A percentile compares a stretch with the other conserved stretches of the same genome.
phyloP scores from a whole-genome alignment of 495 filamentous ascomycete genomes.

The Talaromyces trachyspermus region DNA sequence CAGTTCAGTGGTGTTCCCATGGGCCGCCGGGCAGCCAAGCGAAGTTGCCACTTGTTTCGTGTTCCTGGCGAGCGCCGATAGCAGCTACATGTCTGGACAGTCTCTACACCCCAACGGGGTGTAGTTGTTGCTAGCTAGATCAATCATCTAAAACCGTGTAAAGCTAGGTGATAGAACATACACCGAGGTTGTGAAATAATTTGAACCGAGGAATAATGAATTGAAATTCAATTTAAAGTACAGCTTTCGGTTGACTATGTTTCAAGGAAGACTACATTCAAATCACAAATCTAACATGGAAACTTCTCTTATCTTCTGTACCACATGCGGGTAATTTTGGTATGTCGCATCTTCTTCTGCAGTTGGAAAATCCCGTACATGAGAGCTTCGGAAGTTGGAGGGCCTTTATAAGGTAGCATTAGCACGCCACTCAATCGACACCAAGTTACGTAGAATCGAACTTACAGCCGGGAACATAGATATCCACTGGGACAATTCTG shows the following conservation, averaged over 20 bases:
- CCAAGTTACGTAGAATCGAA: slow-evolving; percentile 5
- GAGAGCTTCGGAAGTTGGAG: slow-evolving; percentile 83
- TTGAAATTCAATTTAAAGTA: not conserved
- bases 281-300: slow-evolving; percentile 3
- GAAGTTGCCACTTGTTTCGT: slow-evolving; percentile 81
- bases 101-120: slow-evolving; percentile 64
- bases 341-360: slow-evolving; percentile 89
- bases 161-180: too few species aligned
- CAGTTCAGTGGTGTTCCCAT: slow-evolving; percentile 66
- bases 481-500: slow-evolving; percentile 88
- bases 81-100: slow-evolving; percentile 56
- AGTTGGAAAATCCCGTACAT: slow-evolving; percentile 94
- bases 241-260: not conserved
- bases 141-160: too few species aligned
- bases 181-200: too few species aligned
- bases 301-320: slow-evolving; percentile 27
- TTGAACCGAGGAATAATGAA: too few species aligned
- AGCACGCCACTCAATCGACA: slow-evolving; percentile 3
- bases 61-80: slow-evolving; percentile 73
- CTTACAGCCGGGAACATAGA: slow-evolving; percentile 89
- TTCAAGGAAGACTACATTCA: slow-evolving; percentile 6
- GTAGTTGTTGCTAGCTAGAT: slow-evolving; percentile 52
- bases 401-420: slow-evolving; percentile 36
- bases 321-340: slow-evolving; percentile 49
- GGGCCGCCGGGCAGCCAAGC: slow-evolving; percentile 68